Conservation (phyloP, 106 monocot genomes). For the Iris macrosiphon region DNA sequence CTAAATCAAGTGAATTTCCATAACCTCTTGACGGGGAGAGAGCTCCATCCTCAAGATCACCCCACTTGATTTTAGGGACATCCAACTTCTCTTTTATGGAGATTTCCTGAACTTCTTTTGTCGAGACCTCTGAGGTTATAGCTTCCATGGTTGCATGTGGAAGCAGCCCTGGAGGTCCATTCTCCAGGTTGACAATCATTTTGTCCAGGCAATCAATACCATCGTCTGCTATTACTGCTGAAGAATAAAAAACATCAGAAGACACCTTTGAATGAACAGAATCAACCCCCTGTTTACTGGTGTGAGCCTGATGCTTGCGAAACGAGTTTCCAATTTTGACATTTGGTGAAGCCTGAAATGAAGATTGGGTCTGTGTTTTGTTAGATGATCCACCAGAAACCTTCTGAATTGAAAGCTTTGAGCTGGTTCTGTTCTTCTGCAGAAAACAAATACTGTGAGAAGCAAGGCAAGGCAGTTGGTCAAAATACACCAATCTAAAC, state of each 20-base stretch:
- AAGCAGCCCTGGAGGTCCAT: constrained; percentile 2
- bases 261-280: constrained; percentile 6
- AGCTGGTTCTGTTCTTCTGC: constrained; percentile 59
- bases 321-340: constrained; percentile 15
- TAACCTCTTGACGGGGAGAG: constrained; percentile 9
- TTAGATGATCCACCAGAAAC: constrained; percentile 27
- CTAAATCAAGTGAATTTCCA: constrained; percentile 14
- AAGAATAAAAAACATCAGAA: constrained; percentile 5
- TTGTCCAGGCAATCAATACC: constrained; percentile 23
- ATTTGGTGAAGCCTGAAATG: constrained; percentile 13
- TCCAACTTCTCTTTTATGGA: constrained; percentile 9
- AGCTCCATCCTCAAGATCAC: constrained; percentile 49
- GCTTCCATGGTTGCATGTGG: neutral
- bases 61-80: constrained; percentile 52
- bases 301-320: constrained; percentile 6
- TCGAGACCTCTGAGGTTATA: neutral
- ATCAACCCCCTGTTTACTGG: constrained; percentile 10
- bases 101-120: constrained; percentile 9
- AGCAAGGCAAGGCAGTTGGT: neutral
- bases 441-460: neutral
- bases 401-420: constrained; percentile 44
- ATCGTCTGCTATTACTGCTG: constrained; percentile 7
- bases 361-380: constrained; percentile 13
- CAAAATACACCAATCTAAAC: no score
- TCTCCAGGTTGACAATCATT: constrained; percentile 8